Percentiles rank a stretch among this genome's conserved stretches.
phyloP scores from a whole-genome alignment of 805 yeast genomes.

The Soucietia sequanensis region DNA sequence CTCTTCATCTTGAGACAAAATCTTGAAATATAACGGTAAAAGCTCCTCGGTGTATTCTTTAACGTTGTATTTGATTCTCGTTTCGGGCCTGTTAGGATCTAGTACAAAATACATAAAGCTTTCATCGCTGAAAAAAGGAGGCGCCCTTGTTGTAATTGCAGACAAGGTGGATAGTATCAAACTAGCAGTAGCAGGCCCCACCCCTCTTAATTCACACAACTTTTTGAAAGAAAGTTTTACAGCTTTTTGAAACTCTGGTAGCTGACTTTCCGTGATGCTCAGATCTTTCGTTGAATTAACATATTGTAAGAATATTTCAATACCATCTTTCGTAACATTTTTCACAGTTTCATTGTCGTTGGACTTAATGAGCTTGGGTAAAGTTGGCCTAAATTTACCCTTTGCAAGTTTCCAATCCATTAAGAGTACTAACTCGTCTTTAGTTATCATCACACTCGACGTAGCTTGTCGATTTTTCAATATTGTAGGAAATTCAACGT shows the following conservation, averaged over 20 bases:
- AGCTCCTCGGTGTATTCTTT: conserved; percentile 42
- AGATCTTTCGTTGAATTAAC: conserved; percentile 1
- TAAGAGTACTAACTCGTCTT: conserved; percentile 37
- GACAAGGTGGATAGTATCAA: conserved; percentile 36
- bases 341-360: conserved; percentile 32
- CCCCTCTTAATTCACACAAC: conserved; percentile 40
- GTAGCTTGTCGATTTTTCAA: conserved; percentile 20
- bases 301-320: conserved; percentile 11
- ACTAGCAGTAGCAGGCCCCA: conserved; percentile 53
- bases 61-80: conserved; percentile 40
- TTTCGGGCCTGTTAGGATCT: conserved; percentile 16
- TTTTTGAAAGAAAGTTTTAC: conserved; percentile 26
- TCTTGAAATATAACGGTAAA: conserved; percentile 19
- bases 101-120: conserved; percentile 36
- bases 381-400: conserved; percentile 45
- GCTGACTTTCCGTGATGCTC: background rate
- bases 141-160: conserved; percentile 22
- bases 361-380: conserved; percentile 40
- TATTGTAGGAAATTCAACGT: conserved; percentile 23
- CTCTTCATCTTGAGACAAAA: conserved; percentile 7
- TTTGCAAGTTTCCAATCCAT: conserved; percentile 51
- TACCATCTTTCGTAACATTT: conserved; percentile 27
- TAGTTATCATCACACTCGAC: conserved; percentile 27
- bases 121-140: conserved; percentile 52
- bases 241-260: conserved; percentile 13